phyloP scores from a whole-genome alignment of 768 basidiomycete genomes.

The Amanita inopinata region DNA sequence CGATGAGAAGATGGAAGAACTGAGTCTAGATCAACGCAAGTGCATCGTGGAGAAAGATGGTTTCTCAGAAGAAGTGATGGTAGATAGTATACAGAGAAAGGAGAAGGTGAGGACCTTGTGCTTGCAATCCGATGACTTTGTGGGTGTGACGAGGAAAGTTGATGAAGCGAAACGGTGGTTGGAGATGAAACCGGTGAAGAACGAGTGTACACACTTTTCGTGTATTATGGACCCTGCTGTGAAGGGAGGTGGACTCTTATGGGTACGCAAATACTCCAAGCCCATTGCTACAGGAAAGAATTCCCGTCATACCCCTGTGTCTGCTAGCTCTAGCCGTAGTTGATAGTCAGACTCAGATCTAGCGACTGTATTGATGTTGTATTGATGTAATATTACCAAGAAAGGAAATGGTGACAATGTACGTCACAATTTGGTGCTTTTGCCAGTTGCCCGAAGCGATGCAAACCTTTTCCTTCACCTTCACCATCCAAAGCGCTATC shows the following conservation, averaged over 20 bases:
- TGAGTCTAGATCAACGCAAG: constrained; percentile 15
- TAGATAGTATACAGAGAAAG: constrained; percentile 25
- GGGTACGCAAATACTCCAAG: constrained; percentile 21
- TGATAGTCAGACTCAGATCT: too few species aligned
- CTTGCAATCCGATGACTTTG: constrained; percentile 7
- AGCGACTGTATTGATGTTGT: too few species aligned
- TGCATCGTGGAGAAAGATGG: constrained; percentile 12
- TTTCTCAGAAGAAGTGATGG: constrained; percentile 15
- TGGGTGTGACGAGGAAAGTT: constrained; percentile 7
- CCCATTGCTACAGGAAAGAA: constrained; percentile 9
- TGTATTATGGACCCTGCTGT: constrained; percentile 29
- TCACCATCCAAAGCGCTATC: too few species aligned
- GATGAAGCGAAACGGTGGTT: constrained; percentile 22
- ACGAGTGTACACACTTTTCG: constrained; percentile 27
- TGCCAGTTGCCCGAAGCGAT: too few species aligned
- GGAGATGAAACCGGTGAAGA: constrained; percentile 23
- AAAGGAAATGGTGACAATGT: too few species aligned
- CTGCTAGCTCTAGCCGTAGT: too few species aligned
- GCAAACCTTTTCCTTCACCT: too few species aligned
- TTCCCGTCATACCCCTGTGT: too few species aligned
- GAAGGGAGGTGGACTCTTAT: constrained; percentile 24
- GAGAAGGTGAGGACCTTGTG: constrained; percentile 18
- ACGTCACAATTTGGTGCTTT: too few species aligned
- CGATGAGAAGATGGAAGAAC: constrained; percentile 20
- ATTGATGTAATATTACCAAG: too few species aligned